Percentiles rank a stretch among this genome's conserved stretches.
Conservation (phyloP, 108 stramenopile genomes). For the Mediolabrus comicus region DNA sequence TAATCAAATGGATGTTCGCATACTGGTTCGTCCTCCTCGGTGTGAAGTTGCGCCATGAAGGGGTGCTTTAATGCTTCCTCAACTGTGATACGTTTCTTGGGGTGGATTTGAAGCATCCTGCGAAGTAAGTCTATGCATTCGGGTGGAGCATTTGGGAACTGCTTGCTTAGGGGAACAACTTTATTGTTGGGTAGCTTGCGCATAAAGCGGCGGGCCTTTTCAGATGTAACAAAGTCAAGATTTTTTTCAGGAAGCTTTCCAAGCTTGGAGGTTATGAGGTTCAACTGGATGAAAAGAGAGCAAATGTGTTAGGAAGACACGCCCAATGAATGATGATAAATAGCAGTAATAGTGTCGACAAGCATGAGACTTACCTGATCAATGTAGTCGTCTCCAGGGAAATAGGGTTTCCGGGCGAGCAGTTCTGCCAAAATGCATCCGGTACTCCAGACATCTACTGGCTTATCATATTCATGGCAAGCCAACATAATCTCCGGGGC, state of each 20-base stretch:
- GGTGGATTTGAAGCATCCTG: slow-evolving; percentile 93
- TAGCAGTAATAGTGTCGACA: slow-evolving; percentile 26
- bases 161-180: slow-evolving; percentile 50
- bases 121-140: slow-evolving; percentile 89
- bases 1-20: slow-evolving; percentile 73
- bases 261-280: slow-evolving; percentile 84
- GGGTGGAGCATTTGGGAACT: slow-evolving; percentile 78
- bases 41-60: slow-evolving; percentile 88
- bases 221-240: slow-evolving; percentile 93
- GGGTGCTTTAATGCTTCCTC: slow-evolving; percentile 92
- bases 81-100: slow-evolving; percentile 84
- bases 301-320: not conserved
- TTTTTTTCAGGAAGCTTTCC: slow-evolving; percentile 91
- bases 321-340: not conserved
- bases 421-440: slow-evolving; percentile 99
- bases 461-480: slow-evolving; percentile 97
- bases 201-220: slow-evolving; percentile 93
- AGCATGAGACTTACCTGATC: slow-evolving; percentile 91
- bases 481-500: slow-evolving; percentile 99
- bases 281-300: slow-evolving; percentile 47
- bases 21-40: slow-evolving; percentile 82
- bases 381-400: slow-evolving; percentile 99
- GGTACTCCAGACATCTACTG: slow-evolving; percentile 95
- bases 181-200: slow-evolving; percentile 75
- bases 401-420: slow-evolving; percentile 91